Conservation (phyloP, 108 stramenopile species). For the Cyclostephanos invisitatus region DNA sequence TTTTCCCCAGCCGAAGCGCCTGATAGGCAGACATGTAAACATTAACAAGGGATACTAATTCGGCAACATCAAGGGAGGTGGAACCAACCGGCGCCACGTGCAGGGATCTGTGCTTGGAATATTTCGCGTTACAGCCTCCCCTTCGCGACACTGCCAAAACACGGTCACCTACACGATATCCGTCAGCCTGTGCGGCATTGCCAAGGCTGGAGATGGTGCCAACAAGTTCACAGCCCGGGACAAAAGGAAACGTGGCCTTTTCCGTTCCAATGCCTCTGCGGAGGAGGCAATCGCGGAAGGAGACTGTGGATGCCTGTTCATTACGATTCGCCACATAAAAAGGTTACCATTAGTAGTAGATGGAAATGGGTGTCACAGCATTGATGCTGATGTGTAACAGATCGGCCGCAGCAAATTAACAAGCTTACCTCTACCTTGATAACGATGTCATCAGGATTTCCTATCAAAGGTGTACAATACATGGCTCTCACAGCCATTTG, state of each 20-base stretch:
- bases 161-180: constrained; percentile 57
- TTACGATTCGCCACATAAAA: not conserved
- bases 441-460: constrained; percentile 42
- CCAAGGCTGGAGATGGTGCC: constrained; percentile 59
- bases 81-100: constrained; percentile 57
- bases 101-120: constrained; percentile 39
- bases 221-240: constrained; percentile 66
- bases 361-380: not conserved
- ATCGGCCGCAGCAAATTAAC: not conserved
- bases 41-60: constrained; percentile 61
- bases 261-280: constrained; percentile 56
- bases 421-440: constrained; percentile 52
- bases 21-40: constrained; percentile 77
- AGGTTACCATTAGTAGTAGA: not conserved
- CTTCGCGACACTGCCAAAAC: constrained; percentile 54
- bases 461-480: constrained; percentile 43
- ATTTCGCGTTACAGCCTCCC: constrained; percentile 70
- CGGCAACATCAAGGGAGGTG: constrained; percentile 40
- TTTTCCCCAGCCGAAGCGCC: constrained; percentile 62
- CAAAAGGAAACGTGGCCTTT: constrained; percentile 50
- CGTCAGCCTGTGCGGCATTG: constrained; percentile 16
- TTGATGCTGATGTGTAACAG: not conserved
- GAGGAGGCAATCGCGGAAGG: constrained; percentile 54
- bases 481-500: constrained; percentile 38
- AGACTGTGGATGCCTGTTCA: constrained; percentile 68